Percentiles rank a stretch among this genome's conserved stretches.
Evolutionary conservation across 2,329 filamentous ascomycete genomes (phyloP).

Genomic region (Aureobasidium sp.): DNA sequence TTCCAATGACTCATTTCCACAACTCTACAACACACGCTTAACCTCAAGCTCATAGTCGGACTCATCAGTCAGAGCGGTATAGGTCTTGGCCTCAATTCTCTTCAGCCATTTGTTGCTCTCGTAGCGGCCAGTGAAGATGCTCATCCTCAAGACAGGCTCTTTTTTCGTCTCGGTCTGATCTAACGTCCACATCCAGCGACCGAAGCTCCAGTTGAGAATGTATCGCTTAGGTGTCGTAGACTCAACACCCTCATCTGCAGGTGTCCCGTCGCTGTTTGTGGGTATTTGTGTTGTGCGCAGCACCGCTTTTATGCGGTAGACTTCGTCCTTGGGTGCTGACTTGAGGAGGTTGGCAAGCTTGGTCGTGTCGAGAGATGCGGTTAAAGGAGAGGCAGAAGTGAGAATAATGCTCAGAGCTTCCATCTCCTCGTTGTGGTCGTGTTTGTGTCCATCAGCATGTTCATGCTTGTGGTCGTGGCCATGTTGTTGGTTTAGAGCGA

Average conservation of each 20-base stretch:
- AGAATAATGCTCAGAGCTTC: constrained; percentile 79
- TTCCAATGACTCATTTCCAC: neutral
- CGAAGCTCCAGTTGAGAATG: constrained; percentile 98
- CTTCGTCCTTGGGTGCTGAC: constrained; percentile 79
- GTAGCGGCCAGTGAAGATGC: constrained; percentile 64
- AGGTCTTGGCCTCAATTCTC: constrained; percentile 48
- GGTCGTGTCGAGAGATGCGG: constrained; percentile 40
- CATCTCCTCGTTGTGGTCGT: constrained; percentile 72
- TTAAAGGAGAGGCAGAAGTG: constrained; percentile 26
- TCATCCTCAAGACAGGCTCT: constrained; percentile 56
- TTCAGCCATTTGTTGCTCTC: constrained; percentile 74
- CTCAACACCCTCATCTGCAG: constrained; percentile 24
- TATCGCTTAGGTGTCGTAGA: constrained; percentile 50
- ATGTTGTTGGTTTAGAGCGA: constrained; percentile 33
- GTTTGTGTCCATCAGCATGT: constrained; percentile 29
- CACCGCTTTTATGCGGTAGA: constrained; percentile 86
- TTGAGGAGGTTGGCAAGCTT: constrained; percentile 61
- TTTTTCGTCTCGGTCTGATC: constrained; percentile 30
- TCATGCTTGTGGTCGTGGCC: constrained; percentile 36
- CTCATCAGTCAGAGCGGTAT: constrained; percentile 22
- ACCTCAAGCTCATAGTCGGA: constrained; percentile 46
- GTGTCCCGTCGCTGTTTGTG: constrained; percentile 27
- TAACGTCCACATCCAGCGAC: constrained; percentile 82
- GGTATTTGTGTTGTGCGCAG: constrained; percentile 38
- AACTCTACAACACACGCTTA: constrained; percentile 29